phyloP scores from a whole-genome alignment of 805 yeast genomes.

The Yamadazyma akitaensis region DNA sequence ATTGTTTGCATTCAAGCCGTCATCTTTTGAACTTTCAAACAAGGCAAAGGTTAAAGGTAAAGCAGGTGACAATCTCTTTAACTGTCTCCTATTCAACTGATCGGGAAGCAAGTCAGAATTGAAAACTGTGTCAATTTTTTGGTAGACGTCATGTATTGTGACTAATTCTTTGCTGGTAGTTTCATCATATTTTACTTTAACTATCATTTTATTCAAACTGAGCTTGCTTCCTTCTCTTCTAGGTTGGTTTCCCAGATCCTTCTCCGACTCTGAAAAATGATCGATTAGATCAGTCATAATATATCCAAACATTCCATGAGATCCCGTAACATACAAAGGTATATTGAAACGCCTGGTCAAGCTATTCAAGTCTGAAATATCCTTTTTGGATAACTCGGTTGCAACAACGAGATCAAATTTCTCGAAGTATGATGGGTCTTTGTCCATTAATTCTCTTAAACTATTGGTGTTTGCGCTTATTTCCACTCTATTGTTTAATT shows the following conservation, averaged over 20 bases:
- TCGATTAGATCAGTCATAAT: slow-evolving; percentile 73
- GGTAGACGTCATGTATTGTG: slow-evolving; percentile 35
- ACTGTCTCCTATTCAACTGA: slow-evolving; percentile 42
- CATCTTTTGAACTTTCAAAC: slow-evolving; percentile 39
- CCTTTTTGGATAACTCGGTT: slow-evolving; percentile 52
- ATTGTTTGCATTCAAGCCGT: slow-evolving; percentile 23
- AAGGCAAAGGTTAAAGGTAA: slow-evolving; percentile 60
- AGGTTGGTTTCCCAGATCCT: slow-evolving; percentile 44
- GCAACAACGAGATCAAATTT: slow-evolving; percentile 71
- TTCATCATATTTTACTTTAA: slow-evolving; percentile 27
- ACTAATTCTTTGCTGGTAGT: slow-evolving; percentile 42
- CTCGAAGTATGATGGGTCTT: slow-evolving; percentile 37
- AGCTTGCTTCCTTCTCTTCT: slow-evolving; percentile 44
- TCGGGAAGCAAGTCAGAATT: slow-evolving; percentile 34
- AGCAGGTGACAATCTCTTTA: slow-evolving; percentile 51
- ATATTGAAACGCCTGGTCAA: slow-evolving; percentile 53
- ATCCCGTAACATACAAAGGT: slow-evolving; percentile 65
- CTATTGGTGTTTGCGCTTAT: slow-evolving; percentile 42
- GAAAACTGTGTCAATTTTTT: slow-evolving; percentile 34
- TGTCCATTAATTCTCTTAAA: slow-evolving; percentile 15
- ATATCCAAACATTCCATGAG: slow-evolving; percentile 81
- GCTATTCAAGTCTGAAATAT: slow-evolving; percentile 48
- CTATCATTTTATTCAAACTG: slow-evolving; percentile 44
- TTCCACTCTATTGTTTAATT: slow-evolving; percentile 77
- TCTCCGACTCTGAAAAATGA: slow-evolving; percentile 55